Conservation (phyloP, 768 basidiomycete species). For the Amanita muscaria region DNA sequence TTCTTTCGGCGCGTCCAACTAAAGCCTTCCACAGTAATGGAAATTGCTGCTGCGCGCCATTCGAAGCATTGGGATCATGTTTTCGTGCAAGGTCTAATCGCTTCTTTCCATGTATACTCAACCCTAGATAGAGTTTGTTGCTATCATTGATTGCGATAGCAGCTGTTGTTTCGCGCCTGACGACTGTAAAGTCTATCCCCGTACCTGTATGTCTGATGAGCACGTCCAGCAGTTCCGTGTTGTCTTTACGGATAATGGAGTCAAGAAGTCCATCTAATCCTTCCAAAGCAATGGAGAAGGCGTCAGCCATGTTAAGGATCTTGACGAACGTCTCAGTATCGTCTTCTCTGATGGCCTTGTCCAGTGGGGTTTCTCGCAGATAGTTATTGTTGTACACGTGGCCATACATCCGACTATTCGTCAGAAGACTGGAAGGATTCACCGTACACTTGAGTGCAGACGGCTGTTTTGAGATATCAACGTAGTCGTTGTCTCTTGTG, state of each 20-base stretch:
- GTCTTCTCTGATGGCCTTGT: conserved; percentile 30
- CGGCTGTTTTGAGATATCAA: conserved; percentile 33
- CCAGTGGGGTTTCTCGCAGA: conserved; percentile 17
- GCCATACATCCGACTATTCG: background rate
- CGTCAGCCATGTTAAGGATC: conserved; percentile 34
- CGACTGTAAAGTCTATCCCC: conserved; percentile 25
- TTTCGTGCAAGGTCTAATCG: conserved; percentile 41
- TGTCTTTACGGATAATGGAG: conserved; percentile 31
- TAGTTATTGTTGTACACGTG: background rate
- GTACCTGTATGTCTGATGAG: conserved; percentile 44
- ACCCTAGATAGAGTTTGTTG: conserved; percentile 44
- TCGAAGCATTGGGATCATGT: conserved; percentile 38
- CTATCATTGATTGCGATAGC: conserved; percentile 24
- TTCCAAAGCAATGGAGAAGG: conserved; percentile 22
- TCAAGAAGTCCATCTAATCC: conserved; percentile 15
- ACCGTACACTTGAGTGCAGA: conserved; percentile 33
- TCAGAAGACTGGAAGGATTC: conserved; percentile 24
- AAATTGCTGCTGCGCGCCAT: conserved; percentile 1
- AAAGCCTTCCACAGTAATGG: conserved; percentile 41
- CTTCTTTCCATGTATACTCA: conserved; percentile 60
- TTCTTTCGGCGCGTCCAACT: conserved; percentile 16
- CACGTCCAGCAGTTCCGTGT: conserved; percentile 45
- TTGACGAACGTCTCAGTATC: conserved; percentile 46
- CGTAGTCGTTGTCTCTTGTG: no score
- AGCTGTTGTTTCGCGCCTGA: conserved; percentile 19